These are phyloP conservation scores for Daedaleopsis sinensis DNA, from an alignment of 768 basidiomycete genomes.

Conservation along the genomic window DNA sequence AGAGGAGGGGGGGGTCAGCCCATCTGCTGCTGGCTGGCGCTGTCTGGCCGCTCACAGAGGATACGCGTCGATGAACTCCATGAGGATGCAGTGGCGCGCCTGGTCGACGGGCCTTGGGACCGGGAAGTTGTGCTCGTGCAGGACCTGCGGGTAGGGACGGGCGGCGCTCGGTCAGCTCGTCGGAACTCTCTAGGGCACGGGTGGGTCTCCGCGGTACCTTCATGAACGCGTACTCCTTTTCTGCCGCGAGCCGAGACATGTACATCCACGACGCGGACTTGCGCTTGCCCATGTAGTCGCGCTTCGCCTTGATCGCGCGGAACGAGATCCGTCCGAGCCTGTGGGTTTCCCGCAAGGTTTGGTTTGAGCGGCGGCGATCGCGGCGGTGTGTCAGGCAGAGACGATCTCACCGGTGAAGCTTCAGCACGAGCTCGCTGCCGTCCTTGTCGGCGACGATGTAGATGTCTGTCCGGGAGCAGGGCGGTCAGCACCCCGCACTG, in stretches of 20 bases:
- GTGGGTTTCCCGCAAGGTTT: background rate
- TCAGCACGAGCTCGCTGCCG: constrained; percentile 86
- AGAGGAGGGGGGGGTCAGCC: constrained; percentile 15
- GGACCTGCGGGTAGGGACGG: constrained; percentile 53
- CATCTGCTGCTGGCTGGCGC: background rate
- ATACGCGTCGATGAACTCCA: constrained; percentile 95
- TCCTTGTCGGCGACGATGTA: constrained; percentile 87
- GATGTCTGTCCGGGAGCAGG: constrained; percentile 62
- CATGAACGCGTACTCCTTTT: constrained; percentile 99
- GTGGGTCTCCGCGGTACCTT: constrained; percentile 55
- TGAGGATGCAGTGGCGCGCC: constrained; percentile 91
- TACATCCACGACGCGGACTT: constrained; percentile 99
- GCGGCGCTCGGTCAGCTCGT: background rate
- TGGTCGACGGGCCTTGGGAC: constrained; percentile 95
- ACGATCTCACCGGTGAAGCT: constrained; percentile 79
- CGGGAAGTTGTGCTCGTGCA: constrained; percentile 90
- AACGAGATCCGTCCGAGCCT: constrained; percentile 98
- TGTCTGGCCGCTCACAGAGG: constrained; percentile 66
- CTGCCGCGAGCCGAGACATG: constrained; percentile 93
- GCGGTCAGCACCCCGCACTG: background rate
- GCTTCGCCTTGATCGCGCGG: constrained; percentile 92
- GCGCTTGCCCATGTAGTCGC: constrained; percentile 95
- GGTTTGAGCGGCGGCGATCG: background rate
- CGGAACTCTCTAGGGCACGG: background rate
- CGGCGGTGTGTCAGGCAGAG: background rate